Evolutionary conservation across 1,284 basidiomycete species (phyloP), one percentile per base, ranked within the genome.

Genomic region (Tilletia caries): DNA sequence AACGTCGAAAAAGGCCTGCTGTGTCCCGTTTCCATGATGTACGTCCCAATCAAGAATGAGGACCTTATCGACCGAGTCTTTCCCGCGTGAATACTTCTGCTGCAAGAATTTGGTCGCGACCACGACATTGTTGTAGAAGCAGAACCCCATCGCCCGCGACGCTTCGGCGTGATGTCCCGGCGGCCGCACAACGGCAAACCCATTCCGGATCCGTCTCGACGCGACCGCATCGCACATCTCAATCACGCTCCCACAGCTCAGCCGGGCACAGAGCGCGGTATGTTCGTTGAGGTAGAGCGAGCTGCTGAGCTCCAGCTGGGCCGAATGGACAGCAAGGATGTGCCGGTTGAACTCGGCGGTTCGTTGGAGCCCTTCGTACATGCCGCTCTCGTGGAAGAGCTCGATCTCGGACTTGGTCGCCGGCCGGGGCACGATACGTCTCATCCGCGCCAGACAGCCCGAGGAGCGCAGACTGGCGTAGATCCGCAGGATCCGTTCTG

Each of bases 131-230:
- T 99, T 99, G 86, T 93, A 97, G 86, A 99, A 95, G 84, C 96
- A 98, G 84, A 99, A 99, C 0, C 96, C 96, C 92, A 97, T 97
- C 79, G 93, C 92, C 82, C 94, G 91, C 74, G 95, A 91, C 1
- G 96, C 96, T 84, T 99, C 96, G 23, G 96, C 95, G 79, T 99
- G 96, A 83, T 99, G 96, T 0, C 96, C 96, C 0, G 96, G 96
- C 12, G 96, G 96, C 29, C 96, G 89, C 43, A 98, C 93, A 75
- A 98, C 93, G 1, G 96, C 96, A 79, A 99, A 92, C 0, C 92
- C 88, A 81, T 95, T 98, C 76, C 90, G 88, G 43, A 98, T 87
- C 74, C 89, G 87, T 3, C 90, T 89, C 32, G 89, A 88, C 46
- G 92, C 93, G 32, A 98, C 95, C 1, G 92, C 90, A 20, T 93